Conservation (phyloP, 2,329 filamentous ascomycete species). For the Sphaerostilbella broomeana region DNA sequence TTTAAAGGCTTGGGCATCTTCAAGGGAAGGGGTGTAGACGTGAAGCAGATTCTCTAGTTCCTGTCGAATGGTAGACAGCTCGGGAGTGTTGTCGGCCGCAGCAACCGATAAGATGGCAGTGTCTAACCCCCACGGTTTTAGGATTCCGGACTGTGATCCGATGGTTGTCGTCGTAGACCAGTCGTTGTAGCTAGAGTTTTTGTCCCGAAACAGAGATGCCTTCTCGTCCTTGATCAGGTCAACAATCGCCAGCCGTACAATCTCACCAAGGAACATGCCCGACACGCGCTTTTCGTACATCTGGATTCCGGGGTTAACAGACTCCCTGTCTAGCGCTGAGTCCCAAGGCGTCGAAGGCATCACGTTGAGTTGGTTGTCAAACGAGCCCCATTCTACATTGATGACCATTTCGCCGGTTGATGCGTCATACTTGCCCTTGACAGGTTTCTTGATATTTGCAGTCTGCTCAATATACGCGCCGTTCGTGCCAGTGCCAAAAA, state of each 20-base stretch:
- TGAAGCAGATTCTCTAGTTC: constrained; percentile 70
- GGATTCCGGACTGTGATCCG: constrained; percentile 58
- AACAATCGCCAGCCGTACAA: constrained; percentile 71
- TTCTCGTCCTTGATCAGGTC: constrained; percentile 62
- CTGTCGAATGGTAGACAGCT: constrained; percentile 67
- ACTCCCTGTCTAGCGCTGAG: constrained; percentile 66
- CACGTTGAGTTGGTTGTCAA: constrained; percentile 87
- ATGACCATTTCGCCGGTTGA: constrained; percentile 92
- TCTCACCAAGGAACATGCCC: constrained; percentile 96
- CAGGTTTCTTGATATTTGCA: constrained; percentile 71
- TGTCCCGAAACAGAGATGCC: constrained; percentile 68
- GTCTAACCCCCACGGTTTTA: constrained; percentile 81
- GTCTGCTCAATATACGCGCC: constrained; percentile 95
- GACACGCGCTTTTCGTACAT: constrained; percentile 99
- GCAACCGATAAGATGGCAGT: constrained; percentile 84
- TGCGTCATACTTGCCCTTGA: constrained; percentile 64
- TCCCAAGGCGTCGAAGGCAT: constrained; percentile 85
- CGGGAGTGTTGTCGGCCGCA: constrained; percentile 68
- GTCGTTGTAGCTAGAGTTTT: constrained; percentile 65
- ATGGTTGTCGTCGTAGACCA: constrained; percentile 64
- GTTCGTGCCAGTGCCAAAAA: constrained; percentile 96
- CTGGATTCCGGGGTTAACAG: constrained; percentile 87
- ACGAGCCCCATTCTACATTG: constrained; percentile 98
- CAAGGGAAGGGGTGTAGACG: constrained; percentile 67
- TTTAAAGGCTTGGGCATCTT: constrained; percentile 86